phyloP scores from a whole-genome alignment of 306 rosid species.

The Cucurbita ficifolia region DNA sequence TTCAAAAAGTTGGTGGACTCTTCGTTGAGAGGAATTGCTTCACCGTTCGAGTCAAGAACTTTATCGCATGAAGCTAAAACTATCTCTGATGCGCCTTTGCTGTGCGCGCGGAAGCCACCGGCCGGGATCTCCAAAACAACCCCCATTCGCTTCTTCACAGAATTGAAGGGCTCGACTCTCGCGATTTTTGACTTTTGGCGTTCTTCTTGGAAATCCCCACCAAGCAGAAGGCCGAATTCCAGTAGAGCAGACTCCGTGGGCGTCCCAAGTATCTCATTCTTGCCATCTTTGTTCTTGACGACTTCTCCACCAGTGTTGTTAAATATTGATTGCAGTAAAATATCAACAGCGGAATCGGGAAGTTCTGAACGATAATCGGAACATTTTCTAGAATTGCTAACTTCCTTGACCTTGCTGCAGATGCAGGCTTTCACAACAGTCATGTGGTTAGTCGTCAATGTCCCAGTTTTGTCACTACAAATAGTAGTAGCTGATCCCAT shows the following conservation, averaged over 20 bases:
- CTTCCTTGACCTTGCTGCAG: conserved; percentile 55
- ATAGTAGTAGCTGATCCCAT: conserved; percentile 96
- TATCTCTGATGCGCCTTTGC: conserved; percentile 94
- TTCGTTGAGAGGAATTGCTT: conserved; percentile 46
- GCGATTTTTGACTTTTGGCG: conserved; percentile 39
- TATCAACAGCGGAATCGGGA: conserved; percentile 42
- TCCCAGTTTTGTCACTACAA: conserved; percentile 98
- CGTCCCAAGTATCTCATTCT: conserved; percentile 70
- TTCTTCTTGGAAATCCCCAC: conserved; percentile 62
- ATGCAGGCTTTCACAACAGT: conserved; percentile 83
- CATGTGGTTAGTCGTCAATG: conserved; percentile 93
- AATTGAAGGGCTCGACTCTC: conserved; percentile 91
- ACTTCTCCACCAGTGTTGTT: conserved; percentile 95
- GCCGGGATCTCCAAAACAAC: conserved; percentile 56
- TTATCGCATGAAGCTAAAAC: conserved; percentile 66
- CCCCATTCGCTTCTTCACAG: conserved; percentile 76
- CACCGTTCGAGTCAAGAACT: conserved; percentile 41
- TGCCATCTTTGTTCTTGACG: conserved; percentile 48
- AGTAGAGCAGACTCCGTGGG: conserved; percentile 85
- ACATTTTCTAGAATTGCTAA: conserved; percentile 28
- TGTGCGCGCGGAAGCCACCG: conserved; percentile 64
- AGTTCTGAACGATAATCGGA: conserved; percentile 41
- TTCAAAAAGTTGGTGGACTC: conserved; percentile 34
- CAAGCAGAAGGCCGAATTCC: conserved; percentile 67
- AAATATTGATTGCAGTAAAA: conserved; percentile 76